A percentile compares a stretch with the other conserved stretches of the same genome.
Evolutionary conservation across 345 rosid species (phyloP).

Genomic region (Erodium maritimum): DNA sequence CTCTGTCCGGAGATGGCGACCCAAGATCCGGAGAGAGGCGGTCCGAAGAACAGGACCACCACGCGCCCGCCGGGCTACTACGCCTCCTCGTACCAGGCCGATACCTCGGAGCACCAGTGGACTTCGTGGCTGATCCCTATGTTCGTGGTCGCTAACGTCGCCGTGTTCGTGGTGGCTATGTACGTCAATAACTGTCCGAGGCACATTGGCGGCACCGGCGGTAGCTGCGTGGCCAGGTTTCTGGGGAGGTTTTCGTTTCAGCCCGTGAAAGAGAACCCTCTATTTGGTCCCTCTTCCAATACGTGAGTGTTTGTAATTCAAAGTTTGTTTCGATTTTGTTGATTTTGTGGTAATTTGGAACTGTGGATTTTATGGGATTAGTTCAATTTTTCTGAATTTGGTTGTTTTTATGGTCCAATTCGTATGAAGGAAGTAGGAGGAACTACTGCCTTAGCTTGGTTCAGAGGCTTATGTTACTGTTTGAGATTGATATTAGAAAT

Average conservation of each 20-base stretch:
- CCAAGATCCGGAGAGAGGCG: constrained; percentile 55
- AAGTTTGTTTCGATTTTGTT: not conserved
- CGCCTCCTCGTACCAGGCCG: constrained; percentile 21
- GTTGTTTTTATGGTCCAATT: too few relatives aligned
- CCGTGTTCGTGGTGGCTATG: constrained; percentile 56
- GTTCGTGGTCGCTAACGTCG: constrained; percentile 52
- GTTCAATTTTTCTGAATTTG: too few relatives aligned
- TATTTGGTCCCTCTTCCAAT: constrained; percentile 77
- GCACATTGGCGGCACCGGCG: constrained; percentile 22
- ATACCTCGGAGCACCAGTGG: constrained; percentile 43
- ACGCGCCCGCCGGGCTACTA: not conserved
- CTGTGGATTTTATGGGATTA: too few relatives aligned
- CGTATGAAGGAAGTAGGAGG: too few relatives aligned
- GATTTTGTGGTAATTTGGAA: not conserved
- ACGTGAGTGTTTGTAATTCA: constrained; percentile 36
- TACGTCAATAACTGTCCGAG: constrained; percentile 73
- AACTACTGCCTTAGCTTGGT: too few relatives aligned
- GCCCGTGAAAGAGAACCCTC: constrained; percentile 77
- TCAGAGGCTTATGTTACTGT: too few relatives aligned
- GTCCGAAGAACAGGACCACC: constrained; percentile 12
- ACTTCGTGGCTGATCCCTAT: constrained; percentile 73
- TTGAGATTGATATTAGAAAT: too few relatives aligned
- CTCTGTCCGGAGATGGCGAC: too few relatives aligned
- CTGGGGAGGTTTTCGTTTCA: constrained; percentile 71
- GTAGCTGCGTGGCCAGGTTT: constrained; percentile 52